Conservation (phyloP, 306 rosid species). For the Vachellia pachyceras region DNA sequence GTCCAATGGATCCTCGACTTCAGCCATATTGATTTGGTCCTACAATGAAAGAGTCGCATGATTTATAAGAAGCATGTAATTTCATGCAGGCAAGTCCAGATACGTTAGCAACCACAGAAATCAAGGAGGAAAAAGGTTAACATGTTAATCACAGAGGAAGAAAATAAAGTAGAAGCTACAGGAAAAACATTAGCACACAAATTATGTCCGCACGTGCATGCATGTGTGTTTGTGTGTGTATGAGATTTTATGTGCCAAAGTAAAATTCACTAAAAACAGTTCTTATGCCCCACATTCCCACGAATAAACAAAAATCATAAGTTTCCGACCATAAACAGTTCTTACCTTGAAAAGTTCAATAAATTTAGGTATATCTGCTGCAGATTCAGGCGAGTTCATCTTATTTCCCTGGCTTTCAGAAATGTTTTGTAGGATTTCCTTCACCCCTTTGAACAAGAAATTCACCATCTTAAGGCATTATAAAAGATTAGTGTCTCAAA, state of each 20-base stretch:
- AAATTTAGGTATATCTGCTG: slow-evolving; percentile 78
- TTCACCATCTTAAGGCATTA: slow-evolving; percentile 35
- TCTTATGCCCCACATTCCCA: background rate
- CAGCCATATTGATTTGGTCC: slow-evolving; percentile 93
- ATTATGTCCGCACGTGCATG: background rate
- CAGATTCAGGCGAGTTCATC: slow-evolving; percentile 84
- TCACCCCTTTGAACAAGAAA: slow-evolving; percentile 67
- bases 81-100: slow-evolving; percentile 20
- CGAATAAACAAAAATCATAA: slow-evolving; percentile 22
- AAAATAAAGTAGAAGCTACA: background rate
- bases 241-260: background rate
- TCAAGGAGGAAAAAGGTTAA: background rate
- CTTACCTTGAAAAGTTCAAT: slow-evolving; percentile 79
- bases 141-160: background rate
- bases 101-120: too few relatives aligned
- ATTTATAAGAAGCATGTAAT: slow-evolving; percentile 27
- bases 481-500: too few relatives aligned
- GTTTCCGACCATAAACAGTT: slow-evolving; percentile 37
- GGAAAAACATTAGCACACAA: background rate
- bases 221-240: too few relatives aligned
- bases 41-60: slow-evolving; percentile 49
- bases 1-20: slow-evolving; percentile 75
- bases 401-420: slow-evolving; percentile 90
- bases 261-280: slow-evolving; percentile 33
- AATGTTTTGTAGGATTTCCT: slow-evolving; percentile 81